These are phyloP conservation scores for Plasmopara halstedii DNA, from an alignment of 352 stramenopile species.

Conservation along the genomic window DNA sequence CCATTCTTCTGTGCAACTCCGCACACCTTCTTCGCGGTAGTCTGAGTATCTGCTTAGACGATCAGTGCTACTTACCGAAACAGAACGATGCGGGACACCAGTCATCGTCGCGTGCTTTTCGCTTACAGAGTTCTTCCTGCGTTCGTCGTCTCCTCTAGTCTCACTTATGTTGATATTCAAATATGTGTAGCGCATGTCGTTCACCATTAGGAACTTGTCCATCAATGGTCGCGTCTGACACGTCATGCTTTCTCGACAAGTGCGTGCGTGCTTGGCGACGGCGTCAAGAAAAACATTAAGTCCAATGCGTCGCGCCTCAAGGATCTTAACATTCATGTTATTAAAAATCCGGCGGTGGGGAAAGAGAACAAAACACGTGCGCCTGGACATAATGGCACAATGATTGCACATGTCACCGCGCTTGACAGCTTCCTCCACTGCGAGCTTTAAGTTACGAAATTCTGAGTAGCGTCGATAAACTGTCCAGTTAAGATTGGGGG, in stretches of 20 bases:
- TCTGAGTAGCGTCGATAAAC: conserved; percentile 82
- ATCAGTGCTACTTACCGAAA: conserved; percentile 26
- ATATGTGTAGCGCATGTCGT: conserved; percentile 86
- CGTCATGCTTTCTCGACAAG: conserved; percentile 56
- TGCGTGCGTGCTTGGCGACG: conserved; percentile 68
- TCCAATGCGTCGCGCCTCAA: conserved; percentile 63
- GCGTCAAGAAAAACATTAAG: conserved; percentile 73
- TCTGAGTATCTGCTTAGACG: conserved; percentile 28
- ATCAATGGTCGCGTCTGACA: conserved; percentile 71
- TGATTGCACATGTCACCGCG: conserved; percentile 59
- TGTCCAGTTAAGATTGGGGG: conserved; percentile 59
- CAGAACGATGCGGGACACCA: conserved; percentile 12
- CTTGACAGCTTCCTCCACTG: conserved; percentile 56
- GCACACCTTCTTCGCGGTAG: conserved; percentile 24
- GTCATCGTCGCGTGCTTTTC: conserved; percentile 19
- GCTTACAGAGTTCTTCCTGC: conserved; percentile 31
- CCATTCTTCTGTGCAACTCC: conserved; percentile 25
- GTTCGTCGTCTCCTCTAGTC: conserved; percentile 27
- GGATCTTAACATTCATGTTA: conserved; percentile 62
- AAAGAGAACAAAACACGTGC: conserved; percentile 78
- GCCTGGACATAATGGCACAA: conserved; percentile 75
- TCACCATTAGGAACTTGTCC: conserved; percentile 85
- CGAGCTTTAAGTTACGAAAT: conserved; percentile 67
- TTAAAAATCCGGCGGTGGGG: conserved; percentile 65
- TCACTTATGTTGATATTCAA: conserved; percentile 79